A percentile compares a stretch with the other conserved stretches of the same genome.
Conservation (phyloP, 1,284 basidiomycete genomes). For the Papiliotrema fonsecae region DNA sequence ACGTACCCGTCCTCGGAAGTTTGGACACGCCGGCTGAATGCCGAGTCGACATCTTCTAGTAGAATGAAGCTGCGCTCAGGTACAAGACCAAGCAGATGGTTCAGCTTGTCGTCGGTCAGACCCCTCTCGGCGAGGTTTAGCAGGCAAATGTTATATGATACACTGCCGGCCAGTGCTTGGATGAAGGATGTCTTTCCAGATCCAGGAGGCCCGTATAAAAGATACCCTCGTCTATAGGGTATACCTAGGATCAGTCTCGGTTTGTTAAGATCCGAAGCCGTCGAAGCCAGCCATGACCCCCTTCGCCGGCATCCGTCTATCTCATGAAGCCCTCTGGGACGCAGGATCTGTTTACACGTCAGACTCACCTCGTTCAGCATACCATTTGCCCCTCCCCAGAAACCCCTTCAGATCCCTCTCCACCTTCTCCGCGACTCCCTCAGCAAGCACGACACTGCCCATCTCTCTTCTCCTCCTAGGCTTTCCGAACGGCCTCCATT, state of each 20-base stretch:
- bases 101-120: conserved; percentile 93
- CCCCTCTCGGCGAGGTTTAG: conserved; percentile 96
- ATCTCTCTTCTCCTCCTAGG: conserved; percentile 83
- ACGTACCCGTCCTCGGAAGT: conserved; percentile 79
- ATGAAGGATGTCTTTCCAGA: conserved; percentile 99
- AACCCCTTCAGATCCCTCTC: conserved; percentile 78
- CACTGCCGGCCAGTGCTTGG: conserved; percentile 86
- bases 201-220: conserved; percentile 92
- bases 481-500: conserved; percentile 94
- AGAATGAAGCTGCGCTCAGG: conserved; percentile 89
- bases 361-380: conserved; percentile 80
- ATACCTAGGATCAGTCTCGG: conserved; percentile 62
- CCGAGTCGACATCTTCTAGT: conserved; percentile 98
- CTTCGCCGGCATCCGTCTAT: no score
- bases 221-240: conserved; percentile 92
- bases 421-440: conserved; percentile 73
- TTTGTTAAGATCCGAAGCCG: neutral
- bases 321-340: neutral
- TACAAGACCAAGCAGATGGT: conserved; percentile 85
- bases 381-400: conserved; percentile 82
- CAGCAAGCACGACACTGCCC: conserved; percentile 82
- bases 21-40: conserved; percentile 86
- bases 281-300: no score
- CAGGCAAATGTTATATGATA: conserved; percentile 93
- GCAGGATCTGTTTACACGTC: neutral